Evolutionary conservation across 1,284 basidiomycete species (phyloP).

Genomic region (Fistulinella cinereoalba): DNA sequence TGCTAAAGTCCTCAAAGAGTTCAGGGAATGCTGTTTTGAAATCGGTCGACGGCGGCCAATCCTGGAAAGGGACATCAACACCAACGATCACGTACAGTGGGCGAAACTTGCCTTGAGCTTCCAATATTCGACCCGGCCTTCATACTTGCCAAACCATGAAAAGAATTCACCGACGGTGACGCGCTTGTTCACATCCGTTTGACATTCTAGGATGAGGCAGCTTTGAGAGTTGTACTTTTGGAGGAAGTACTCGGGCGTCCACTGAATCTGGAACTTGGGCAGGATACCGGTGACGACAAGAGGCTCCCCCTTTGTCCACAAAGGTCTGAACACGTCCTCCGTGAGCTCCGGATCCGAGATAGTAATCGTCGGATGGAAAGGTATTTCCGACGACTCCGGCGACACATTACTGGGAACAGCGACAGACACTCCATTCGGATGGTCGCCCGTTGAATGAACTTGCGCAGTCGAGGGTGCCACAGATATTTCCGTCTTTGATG

Average conservation of each 20-base stretch:
- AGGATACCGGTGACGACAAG: constrained; percentile 70
- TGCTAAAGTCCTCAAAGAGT: constrained; percentile 84
- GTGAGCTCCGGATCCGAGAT: constrained; percentile 55
- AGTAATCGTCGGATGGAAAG: constrained; percentile 43
- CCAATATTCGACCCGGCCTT: constrained; percentile 56
- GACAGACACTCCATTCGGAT: constrained; percentile 8
- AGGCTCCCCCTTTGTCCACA: constrained; percentile 76
- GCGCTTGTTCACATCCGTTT: constrained; percentile 61
- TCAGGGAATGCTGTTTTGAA: constrained; percentile 83
- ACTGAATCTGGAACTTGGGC: constrained; percentile 61
- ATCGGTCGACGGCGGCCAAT: constrained; percentile 88
- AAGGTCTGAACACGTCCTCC: constrained; percentile 57
- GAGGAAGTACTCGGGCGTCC: constrained; percentile 83
- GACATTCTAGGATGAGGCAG: constrained; percentile 80
- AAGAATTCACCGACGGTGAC: constrained; percentile 81
- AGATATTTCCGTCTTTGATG: constrained; percentile 7
- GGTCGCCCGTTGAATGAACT: constrained; percentile 5
- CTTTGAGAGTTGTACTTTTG: constrained; percentile 62
- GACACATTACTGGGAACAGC: no score
- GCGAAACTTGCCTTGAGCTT: constrained; percentile 72
- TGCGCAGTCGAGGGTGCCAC: constrained; percentile 3
- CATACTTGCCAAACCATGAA: constrained; percentile 68
- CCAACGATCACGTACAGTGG: background rate
- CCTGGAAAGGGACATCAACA: constrained; percentile 45
- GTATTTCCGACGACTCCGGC: constrained; percentile 30